A percentile compares a stretch with the other conserved stretches of the same genome.
Evolutionary conservation across 2,329 filamentous ascomycete genomes (phyloP).

Genomic region (Lachnellula cervina): DNA sequence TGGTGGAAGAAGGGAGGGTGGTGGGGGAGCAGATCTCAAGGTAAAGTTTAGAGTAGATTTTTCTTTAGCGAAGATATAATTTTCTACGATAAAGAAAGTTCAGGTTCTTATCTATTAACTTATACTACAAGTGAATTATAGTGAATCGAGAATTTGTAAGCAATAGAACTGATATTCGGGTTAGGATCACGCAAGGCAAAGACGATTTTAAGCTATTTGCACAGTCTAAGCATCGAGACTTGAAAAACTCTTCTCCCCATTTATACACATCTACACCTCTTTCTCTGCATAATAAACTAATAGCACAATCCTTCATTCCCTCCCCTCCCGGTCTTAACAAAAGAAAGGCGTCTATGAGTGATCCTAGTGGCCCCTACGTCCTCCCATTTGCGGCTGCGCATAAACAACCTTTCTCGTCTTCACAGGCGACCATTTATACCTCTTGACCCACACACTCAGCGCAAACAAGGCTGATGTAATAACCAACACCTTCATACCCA

Average conservation of each 20-base stretch:
- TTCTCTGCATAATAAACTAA: conserved; percentile 26
- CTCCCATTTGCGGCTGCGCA: conserved; percentile 57
- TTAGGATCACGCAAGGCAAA: neutral
- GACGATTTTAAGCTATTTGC: conserved; percentile 24
- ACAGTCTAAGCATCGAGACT: conserved; percentile 25
- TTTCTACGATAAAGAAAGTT: neutral
- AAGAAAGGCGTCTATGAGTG: conserved; percentile 15
- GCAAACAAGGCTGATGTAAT: conserved; percentile 75
- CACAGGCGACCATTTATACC: conserved; percentile 97
- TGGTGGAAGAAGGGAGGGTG: neutral
- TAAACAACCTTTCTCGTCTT: conserved; percentile 95
- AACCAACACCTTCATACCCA: conserved; percentile 94
- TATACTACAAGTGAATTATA: neutral
- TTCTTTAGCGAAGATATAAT: neutral
- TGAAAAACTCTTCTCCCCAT: conserved; percentile 17
- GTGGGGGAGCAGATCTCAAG: neutral
- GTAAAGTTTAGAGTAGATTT: neutral
- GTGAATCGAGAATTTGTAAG: neutral
- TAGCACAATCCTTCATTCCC: conserved; percentile 29
- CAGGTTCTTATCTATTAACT: neutral
- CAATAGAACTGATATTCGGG: neutral
- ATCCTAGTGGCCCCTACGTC: conserved; percentile 12
- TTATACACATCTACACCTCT: conserved; percentile 13
- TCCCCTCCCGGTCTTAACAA: conserved; percentile 19
- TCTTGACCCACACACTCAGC: conserved; percentile 94